A percentile compares a stretch with the other conserved stretches of the same genome.
phyloP scores from a whole-genome alignment of 1,139 yeast genomes.

The Saccharomyces pastorianus region DNA sequence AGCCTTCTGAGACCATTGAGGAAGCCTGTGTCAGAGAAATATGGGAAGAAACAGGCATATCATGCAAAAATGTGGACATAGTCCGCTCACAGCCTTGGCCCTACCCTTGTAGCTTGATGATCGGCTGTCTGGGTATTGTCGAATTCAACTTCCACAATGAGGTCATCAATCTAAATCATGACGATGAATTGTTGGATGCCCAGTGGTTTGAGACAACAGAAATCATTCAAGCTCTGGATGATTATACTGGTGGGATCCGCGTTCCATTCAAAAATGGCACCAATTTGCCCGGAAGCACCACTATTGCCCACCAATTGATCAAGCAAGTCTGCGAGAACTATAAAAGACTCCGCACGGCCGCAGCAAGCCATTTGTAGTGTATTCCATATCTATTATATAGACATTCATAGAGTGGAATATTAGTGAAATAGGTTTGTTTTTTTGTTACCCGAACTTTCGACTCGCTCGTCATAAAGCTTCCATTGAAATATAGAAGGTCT shows the following conservation, averaged over 20 bases:
- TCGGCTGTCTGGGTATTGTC: conserved; percentile 77
- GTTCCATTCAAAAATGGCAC: conserved; percentile 28
- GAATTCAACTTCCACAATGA: conserved; percentile 57
- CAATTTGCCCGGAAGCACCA: conserved; percentile 41
- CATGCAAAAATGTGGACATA: conserved; percentile 48
- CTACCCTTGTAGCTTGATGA: conserved; percentile 85
- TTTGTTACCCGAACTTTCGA: not conserved
- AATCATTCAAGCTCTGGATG: conserved; percentile 39
- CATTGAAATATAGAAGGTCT: not conserved
- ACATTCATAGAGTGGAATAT: not conserved
- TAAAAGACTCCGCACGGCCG: conserved; percentile 4
- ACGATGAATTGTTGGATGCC: conserved; percentile 77
- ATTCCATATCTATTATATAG: not conserved
- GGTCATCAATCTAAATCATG: conserved; percentile 64
- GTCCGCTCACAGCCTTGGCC: conserved; percentile 92
- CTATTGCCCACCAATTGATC: conserved; percentile 42
- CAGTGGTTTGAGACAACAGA: conserved; percentile 65
- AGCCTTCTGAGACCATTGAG: conserved; percentile 88
- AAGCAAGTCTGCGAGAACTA: conserved; percentile 23
- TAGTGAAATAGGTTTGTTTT: too few relatives aligned
- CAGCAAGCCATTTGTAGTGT: not conserved
- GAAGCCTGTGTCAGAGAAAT: conserved; percentile 81
- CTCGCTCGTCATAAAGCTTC: not conserved
- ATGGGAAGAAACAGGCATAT: conserved; percentile 93
- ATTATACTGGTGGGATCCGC: conserved; percentile 18